phyloP scores from a whole-genome alignment of 2,329 filamentous ascomycete genomes.

The Talaromyces sp. region DNA sequence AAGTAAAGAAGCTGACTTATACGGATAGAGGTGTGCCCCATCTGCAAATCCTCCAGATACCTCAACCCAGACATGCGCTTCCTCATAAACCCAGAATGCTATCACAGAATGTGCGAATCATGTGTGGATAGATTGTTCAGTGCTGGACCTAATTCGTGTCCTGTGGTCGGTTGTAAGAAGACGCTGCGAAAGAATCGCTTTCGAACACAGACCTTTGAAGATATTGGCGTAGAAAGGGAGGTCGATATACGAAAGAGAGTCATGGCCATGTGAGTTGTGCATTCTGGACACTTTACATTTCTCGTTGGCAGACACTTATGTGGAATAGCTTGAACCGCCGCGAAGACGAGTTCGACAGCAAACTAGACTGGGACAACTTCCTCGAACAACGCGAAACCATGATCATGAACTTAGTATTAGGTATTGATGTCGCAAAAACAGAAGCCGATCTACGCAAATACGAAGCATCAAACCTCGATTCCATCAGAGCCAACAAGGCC shows the following conservation, averaged over 20 bases:
- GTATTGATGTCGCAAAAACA: conserved; percentile 63
- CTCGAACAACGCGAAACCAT: conserved; percentile 88
- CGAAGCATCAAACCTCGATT: conserved; percentile 65
- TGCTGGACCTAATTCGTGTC: conserved; percentile 85
- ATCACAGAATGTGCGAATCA: conserved; percentile 97
- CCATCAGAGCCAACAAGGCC: conserved; percentile 51
- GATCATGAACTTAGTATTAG: conserved; percentile 80
- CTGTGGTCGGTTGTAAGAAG: conserved; percentile 80
- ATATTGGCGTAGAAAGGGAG: conserved; percentile 83
- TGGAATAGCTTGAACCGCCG: conserved; percentile 71
- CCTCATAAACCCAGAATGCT: conserved; percentile 96
- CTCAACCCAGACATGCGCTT: conserved; percentile 92
- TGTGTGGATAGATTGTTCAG: conserved; percentile 95
- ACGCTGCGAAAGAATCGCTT: conserved; percentile 84
- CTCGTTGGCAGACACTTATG: background rate
- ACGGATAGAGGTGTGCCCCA: conserved; percentile 75
- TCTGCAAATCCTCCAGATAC: conserved; percentile 96
- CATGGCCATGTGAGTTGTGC: conserved; percentile 49
- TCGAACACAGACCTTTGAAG: conserved; percentile 82
- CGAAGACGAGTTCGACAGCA: conserved; percentile 84
- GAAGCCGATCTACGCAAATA: conserved; percentile 63
- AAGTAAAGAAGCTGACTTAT: conserved; percentile 8
- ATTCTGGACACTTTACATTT: no score
- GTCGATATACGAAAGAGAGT: conserved; percentile 85
- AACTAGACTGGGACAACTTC: conserved; percentile 87